Base-by-base conservation (phyloP, 345 rosid species). In the Populus deltoides region DNA sequence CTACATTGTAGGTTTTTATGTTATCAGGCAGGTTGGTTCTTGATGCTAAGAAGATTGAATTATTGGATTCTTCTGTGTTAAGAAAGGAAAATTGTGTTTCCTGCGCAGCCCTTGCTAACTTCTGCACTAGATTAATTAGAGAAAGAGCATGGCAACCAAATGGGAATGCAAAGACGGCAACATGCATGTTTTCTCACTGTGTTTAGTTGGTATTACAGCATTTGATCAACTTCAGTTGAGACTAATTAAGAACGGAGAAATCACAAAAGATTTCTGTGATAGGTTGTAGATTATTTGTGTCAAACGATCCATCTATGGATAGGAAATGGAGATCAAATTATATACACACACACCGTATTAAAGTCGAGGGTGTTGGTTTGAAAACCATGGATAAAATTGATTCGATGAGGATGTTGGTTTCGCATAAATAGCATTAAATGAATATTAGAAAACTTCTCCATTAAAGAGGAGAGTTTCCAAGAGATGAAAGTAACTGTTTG, bases 161-260 rank as follows among this genome's bases (percentile, higher is more conserved):
- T 22, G 93, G 93, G 76, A 91, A 92, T 27, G 93, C 90, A 33
- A 92, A 80, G 43, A 88, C 85, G 0, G 90, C 91, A 6, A 89
- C 88, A 79, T 89, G 95, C 51, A 47, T 47, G 16, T 35, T 45
- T 65, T 22, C 36, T 61, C 33, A 27, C 3, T 36, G 45, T n/a
- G 17, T 20, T 51, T 8, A 24, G 79, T 68, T 76, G 62, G n/a
- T 4, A 4, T 22, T 7, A 15, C 29, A 22, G 45, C 33, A 15
- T 29, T 43, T 25, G 71, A 66, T 49, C 62, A 36, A 25, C 36
- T 10, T 24, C 31, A n/a, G 8, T 36, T 7, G 15, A 10, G 22
- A 71, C 13, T n/a, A 11, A 24, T 17, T 38, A 22, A 6, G 45
- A 38, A 22, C 15, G 22, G 45, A 68, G 8, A 24, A 38, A 22